Base-by-base conservation (phyloP, 495 filamentous ascomycete genomes). In the Penicillium ochrochloron region DNA sequence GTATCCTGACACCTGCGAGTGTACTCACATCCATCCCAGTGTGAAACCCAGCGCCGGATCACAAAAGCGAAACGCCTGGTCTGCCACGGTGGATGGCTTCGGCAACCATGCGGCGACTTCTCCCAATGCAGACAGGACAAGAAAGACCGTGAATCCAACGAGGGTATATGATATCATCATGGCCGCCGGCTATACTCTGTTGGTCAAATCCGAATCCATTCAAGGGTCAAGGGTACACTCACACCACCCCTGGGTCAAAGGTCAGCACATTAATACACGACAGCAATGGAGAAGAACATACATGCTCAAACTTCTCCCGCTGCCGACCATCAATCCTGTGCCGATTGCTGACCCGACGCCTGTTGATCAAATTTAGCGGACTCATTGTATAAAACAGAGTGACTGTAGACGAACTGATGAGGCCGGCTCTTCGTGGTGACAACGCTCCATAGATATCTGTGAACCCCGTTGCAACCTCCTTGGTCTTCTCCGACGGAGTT, bases 311-410 rank as follows among this genome's bases (percentile, higher is more conserved):
- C 86, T 85, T 65, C 82, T 78, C 34, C 88, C 88, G 53, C 86
- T 90, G 37, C 79, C 84, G 57, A 88, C 83, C 71, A 86, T 85
- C 68, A 88, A 72, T 25, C 87, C 89, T 35, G 90, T 92, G 64
- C 91, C 92, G 65, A 96, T 91, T 12, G 92, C 92, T 52, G 90
- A 90, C 31, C 92, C 92, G 67, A 96, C 92, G 5, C 92, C 92
- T 83, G 44, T 23, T 21, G 12, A 19, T 1, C 25, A 12, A 1
- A 15, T 37, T 73, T 56, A 73, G 66, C 41, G 62, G 39, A n/a
- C 5, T 25, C n/a, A 9, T 54, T 11, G 4, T 31, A 17, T 7
- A 53, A 3, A 46, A 54, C 60, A 7, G 25, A 23, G 44, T 19
- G 50, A 57, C 0, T 21, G 3, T 9, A n/a, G 23, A 68, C 75